phyloP scores from a whole-genome alignment of 176 grass and related monocot genomes.

The Sorghum bicolor region Sorghum_bicolor_NCBIv3 NC_012870.2:79194001-79194500 shows the following conservation, averaged over 20 bases:
- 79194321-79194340: neutral
- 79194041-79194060: neutral
- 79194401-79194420: too few relatives aligned
- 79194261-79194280: neutral
- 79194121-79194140: constrained; percentile 49
- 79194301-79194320: neutral
- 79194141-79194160: constrained; percentile 47
- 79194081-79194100: neutral
- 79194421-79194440: too few relatives aligned
- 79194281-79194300: neutral
- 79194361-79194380: too few relatives aligned
- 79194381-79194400: too few relatives aligned
- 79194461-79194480: neutral
- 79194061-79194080: neutral
- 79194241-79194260: neutral
- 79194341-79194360: neutral
- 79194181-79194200: constrained; percentile 42
- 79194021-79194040: neutral
- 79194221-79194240: constrained; percentile 23
- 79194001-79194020: neutral
- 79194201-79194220: constrained; percentile 39
- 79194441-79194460: too few relatives aligned
- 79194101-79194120: constrained; percentile 50
- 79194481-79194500: neutral
- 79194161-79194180: constrained; percentile 34